These are phyloP conservation scores for Pezicula radicicola DNA, from an alignment of 2,329 filamentous ascomycete genomes.

Conservation along the genomic window DNA sequence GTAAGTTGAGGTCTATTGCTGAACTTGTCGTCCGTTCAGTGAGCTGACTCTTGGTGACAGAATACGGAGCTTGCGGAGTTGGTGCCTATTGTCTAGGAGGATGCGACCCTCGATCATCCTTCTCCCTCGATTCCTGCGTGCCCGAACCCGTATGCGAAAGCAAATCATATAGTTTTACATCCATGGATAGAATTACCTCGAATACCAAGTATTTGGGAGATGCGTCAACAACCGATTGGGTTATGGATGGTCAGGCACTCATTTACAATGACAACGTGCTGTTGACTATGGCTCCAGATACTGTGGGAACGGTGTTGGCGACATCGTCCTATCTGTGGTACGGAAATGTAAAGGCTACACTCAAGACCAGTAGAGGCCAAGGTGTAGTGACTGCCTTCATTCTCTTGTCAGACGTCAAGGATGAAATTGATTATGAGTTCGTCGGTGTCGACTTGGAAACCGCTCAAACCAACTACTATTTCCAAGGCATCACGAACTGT, in stretches of 20 bases:
- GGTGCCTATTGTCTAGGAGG: constrained; percentile 95
- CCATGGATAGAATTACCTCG: constrained; percentile 64
- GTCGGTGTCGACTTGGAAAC: constrained; percentile 74
- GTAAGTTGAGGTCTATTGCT: constrained; percentile 44
- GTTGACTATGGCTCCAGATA: constrained; percentile 84
- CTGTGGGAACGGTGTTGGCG: constrained; percentile 83
- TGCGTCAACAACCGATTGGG: constrained; percentile 77
- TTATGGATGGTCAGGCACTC: constrained; percentile 75
- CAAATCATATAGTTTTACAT: constrained; percentile 70
- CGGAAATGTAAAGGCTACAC: constrained; percentile 79
- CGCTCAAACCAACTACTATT: constrained; percentile 96
- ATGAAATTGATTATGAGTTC: constrained; percentile 98
- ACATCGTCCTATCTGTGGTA: constrained; percentile 94
- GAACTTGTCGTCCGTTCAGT: constrained; percentile 6
- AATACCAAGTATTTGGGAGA: constrained; percentile 88
- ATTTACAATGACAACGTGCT: constrained; percentile 67
- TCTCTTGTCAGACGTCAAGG: constrained; percentile 90
- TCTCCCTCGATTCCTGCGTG: constrained; percentile 78
- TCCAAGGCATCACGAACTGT: constrained; percentile 91
- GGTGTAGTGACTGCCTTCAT: constrained; percentile 99
- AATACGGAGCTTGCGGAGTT: constrained; percentile 89
- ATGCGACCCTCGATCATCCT: constrained; percentile 85
- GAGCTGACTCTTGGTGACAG: constrained; percentile 39
- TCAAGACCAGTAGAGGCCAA: constrained; percentile 79
- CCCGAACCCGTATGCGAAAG: constrained; percentile 80